Evolutionary conservation across 164 flowering plant species (phyloP), one percentile per base, ranked within the genome.

Genomic region (Piper betle): DNA sequence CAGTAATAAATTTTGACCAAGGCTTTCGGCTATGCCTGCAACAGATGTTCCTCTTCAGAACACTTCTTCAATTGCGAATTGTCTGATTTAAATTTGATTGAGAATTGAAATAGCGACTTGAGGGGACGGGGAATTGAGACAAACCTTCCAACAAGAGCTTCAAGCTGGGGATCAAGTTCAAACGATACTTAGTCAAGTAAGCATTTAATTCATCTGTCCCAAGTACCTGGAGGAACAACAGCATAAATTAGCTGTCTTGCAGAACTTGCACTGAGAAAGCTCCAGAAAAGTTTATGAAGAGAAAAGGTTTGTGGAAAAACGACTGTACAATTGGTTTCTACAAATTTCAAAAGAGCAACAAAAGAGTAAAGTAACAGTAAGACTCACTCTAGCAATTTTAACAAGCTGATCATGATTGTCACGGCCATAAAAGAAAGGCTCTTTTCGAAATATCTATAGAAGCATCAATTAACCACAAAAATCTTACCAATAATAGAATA

Each of bases 391-490:
- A 0, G 97, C 99, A 62, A 93, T 88, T 75, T 93, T 93, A 63
- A 90, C 97, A 68, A 93, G 82, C 62, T 93, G 99, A 77, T 93
- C 99, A 79, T 90, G 75, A 71, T 93, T 93, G 71, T 91, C 98
- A 72, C 85, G 96, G 52, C 97, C 97, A 73, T 88, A 91, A 73
- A 91, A 91, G 70, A 91, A 88, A 53, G 93, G 96, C 69, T 91
- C 77, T 62, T 74, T 74, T 2, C 73, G 71, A 55, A 70, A 74
- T 77, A 93, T 93, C 99, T 94, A 88, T 59, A 70, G 43, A 59
- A 42, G 72, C 46, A 33, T 48, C 39, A 33, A 46, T 59, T 39
- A 52, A 79, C 4, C 20, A 43, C 19, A 33, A 5, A 13, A 37
- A 15, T 9, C 13, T 52, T 4, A 53, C 17, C 19, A 7, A 53